phyloP scores from a whole-genome alignment of 2,329 filamentous ascomycete species.

The Onygenales sp. region DNA sequence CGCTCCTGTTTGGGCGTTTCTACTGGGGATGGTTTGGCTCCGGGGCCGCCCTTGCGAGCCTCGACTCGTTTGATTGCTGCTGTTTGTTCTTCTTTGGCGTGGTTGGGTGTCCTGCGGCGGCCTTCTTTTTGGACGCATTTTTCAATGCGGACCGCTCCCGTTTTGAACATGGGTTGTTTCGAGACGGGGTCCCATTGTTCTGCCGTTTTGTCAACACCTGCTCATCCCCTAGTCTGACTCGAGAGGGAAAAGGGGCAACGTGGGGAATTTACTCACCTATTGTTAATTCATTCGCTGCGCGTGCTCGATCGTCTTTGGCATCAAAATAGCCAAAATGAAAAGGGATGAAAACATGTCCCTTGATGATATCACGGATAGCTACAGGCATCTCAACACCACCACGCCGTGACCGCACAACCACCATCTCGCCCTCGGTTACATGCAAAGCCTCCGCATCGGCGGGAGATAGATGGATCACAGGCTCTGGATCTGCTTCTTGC shows the following conservation, averaged over 20 bases:
- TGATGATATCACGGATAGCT: constrained; percentile 18
- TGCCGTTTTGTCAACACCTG: constrained; percentile 1
- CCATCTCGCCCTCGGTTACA: constrained; percentile 21
- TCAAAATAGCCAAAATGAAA: constrained; percentile 33
- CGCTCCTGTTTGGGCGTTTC: constrained; percentile 8
- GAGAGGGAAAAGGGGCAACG: neutral
- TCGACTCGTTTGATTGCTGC: constrained; percentile 12
- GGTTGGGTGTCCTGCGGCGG: constrained; percentile 4
- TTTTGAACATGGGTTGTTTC: constrained; percentile 30
- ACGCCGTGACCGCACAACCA: constrained; percentile 22
- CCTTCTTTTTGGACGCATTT: constrained; percentile 17
- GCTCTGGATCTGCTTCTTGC: constrained; percentile 22
- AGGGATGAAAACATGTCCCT: constrained; percentile 29
- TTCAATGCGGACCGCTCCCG: constrained; percentile 24
- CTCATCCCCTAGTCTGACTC: neutral
- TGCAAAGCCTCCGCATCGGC: constrained; percentile 19
- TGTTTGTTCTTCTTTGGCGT: constrained; percentile 18
- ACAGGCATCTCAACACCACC: constrained; percentile 23
- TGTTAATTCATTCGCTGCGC: constrained; percentile 31
- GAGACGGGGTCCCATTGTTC: constrained; percentile 28
- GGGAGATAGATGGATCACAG: constrained; percentile 20
- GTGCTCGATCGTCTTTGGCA: constrained; percentile 20
- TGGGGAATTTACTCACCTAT: constrained; percentile 16
- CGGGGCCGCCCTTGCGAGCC: neutral
- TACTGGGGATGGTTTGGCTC: neutral